A percentile compares a stretch with the other conserved stretches of the same genome.
phyloP scores from a whole-genome alignment of 768 basidiomycete species.

The Boletus huronensis region DNA sequence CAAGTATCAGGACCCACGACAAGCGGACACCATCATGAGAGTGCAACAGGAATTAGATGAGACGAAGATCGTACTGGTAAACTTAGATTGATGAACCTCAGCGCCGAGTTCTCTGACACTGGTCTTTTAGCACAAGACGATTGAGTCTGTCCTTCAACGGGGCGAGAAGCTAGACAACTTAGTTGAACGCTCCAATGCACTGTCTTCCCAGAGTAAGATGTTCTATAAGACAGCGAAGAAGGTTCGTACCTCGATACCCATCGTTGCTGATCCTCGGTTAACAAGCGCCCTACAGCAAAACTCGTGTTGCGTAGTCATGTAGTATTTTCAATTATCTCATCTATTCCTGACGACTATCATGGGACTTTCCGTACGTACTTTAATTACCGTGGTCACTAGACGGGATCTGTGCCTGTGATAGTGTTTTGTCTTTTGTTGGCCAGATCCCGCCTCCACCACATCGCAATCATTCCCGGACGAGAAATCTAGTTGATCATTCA shows the following conservation, averaged over 20 bases:
- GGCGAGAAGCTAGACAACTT: slow-evolving; percentile 96
- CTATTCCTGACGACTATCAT: slow-evolving; percentile 13
- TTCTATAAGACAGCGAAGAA: slow-evolving; percentile 99
- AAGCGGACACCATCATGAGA: slow-evolving; percentile 97
- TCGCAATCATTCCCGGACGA: background rate
- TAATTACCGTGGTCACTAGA: slow-evolving; percentile 11
- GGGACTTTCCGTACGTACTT: slow-evolving; percentile 20
- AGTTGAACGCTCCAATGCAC: slow-evolving; percentile 86
- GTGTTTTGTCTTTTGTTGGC: slow-evolving; percentile 3
- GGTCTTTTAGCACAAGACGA: slow-evolving; percentile 86
- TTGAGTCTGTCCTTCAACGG: slow-evolving; percentile 92
- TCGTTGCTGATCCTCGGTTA: slow-evolving; percentile 4
- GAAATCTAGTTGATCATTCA: slow-evolving; percentile 1
- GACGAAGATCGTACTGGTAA: slow-evolving; percentile 95
- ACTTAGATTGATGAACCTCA: slow-evolving; percentile 26
- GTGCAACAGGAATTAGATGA: slow-evolving; percentile 98
- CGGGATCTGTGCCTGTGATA: slow-evolving; percentile 4
- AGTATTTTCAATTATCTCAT: slow-evolving; percentile 17
- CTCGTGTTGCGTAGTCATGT: slow-evolving; percentile 90
- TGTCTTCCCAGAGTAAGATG: slow-evolving; percentile 92
- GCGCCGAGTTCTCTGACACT: background rate
- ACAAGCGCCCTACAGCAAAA: slow-evolving; percentile 68
- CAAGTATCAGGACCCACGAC: slow-evolving; percentile 95
- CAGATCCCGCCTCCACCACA: background rate
- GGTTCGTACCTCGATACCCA: slow-evolving; percentile 43